Evolutionary conservation across 139 green algal species (phyloP), one percentile per base, ranked within the genome.

Genomic region (Chlorella sp.): DNA sequence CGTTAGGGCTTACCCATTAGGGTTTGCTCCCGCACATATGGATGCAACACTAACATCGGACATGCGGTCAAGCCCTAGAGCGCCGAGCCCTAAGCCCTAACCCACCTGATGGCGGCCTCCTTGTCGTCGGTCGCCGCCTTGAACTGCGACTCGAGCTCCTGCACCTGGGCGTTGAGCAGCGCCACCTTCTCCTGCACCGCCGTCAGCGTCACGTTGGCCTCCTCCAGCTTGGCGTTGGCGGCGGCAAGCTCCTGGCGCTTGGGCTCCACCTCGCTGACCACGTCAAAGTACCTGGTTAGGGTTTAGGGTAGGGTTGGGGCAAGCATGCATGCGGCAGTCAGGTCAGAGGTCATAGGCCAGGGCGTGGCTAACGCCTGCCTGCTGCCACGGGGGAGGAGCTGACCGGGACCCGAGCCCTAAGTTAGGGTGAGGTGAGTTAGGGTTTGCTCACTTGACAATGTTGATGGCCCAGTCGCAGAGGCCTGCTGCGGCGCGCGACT

Each of bases 391-490:
- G n/a, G n/a, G n/a, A n/a, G n/a, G n/a, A n/a, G n/a, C n/a, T n/a
- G n/a, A n/a, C n/a, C n/a, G n/a, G n/a, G n/a, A n/a, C n/a, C n/a
- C n/a, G n/a, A n/a, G n/a, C n/a, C n/a, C n/a, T n/a, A n/a, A n/a
- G n/a, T n/a, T n/a, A n/a, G n/a, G n/a, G n/a, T n/a, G n/a, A n/a
- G n/a, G n/a, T n/a, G n/a, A n/a, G n/a, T n/a, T n/a, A n/a, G n/a
- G n/a, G 42, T 55, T 17, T 55, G 35, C 64, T 70, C 64, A 70
- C 68, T 88, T 89, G 55, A 95, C 87, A 64, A 97, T 97, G 84
- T 95, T 94, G 82, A 94, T 88, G 23, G 89, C 88, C 86, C 90
- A 97, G 60, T 94, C 89, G 78, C 91, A 95, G 70, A 97, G 80
- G 33, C 91, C 91, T 27, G 90, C 90, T n/a, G 91, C 91, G 1